Evolutionary conservation across 768 basidiomycete species (phyloP).

Genomic region (Boletus sensibilis): DNA sequence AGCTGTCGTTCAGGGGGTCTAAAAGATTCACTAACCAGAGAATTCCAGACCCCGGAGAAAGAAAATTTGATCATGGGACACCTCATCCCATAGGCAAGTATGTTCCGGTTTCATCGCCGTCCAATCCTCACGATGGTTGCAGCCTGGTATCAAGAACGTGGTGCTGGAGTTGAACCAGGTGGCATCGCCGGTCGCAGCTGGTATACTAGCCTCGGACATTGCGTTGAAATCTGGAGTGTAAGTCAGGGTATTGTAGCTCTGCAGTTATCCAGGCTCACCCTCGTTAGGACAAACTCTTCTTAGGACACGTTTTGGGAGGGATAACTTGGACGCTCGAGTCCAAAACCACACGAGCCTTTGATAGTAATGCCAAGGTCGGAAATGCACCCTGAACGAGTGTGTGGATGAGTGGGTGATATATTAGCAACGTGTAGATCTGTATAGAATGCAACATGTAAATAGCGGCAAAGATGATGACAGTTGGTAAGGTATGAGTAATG

Average conservation of each 20-base stretch:
- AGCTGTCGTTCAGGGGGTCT: slow-evolving; percentile 16
- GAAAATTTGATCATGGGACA: slow-evolving; percentile 60
- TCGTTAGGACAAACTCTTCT: slow-evolving; percentile 61
- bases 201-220: slow-evolving; percentile 81
- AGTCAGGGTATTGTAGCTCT: slow-evolving; percentile 15
- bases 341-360: slow-evolving; percentile 69
- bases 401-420: slow-evolving; percentile 11
- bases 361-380: slow-evolving; percentile 60
- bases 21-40: not conserved
- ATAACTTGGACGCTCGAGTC: slow-evolving; percentile 71
- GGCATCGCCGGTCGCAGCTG: slow-evolving; percentile 69
- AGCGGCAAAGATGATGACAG: slow-evolving; percentile 13
- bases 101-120: not conserved
- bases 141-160: slow-evolving; percentile 86
- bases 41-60: slow-evolving; percentile 24
- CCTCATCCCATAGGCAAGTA: slow-evolving; percentile 75
- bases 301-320: slow-evolving; percentile 72
- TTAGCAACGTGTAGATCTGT: slow-evolving; percentile 26
- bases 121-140: slow-evolving; percentile 2
- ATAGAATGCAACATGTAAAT: slow-evolving; percentile 33
- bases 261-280: not conserved
- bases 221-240: slow-evolving; percentile 76
- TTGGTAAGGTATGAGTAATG: slow-evolving; percentile 18
- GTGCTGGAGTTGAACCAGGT: slow-evolving; percentile 56
- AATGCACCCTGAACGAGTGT: slow-evolving; percentile 26